Conservation (phyloP, 1,139 yeast genomes). For the Yamadazyma spencermartinsiae region DNA sequence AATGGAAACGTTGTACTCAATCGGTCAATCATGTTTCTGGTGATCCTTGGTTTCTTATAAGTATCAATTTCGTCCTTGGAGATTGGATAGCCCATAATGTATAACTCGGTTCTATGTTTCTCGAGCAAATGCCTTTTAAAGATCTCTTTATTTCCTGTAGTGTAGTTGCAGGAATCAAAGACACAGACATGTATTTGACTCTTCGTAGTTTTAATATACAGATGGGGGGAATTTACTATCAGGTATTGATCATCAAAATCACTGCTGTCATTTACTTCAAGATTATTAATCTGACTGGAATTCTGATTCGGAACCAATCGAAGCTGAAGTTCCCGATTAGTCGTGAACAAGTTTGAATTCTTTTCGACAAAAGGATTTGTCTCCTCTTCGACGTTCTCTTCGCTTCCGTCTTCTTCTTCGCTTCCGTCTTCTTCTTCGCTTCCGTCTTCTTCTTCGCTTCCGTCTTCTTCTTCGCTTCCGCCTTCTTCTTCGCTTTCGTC, state of each 20-base stretch:
- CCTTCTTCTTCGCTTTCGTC: background rate
- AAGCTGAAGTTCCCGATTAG: constrained; percentile 1
- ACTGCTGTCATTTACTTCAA: constrained; percentile 1
- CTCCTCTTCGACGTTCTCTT: background rate
- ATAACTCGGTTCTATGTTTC: constrained; percentile 25
- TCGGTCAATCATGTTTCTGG: constrained; percentile 10
- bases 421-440: background rate
- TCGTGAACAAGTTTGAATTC: background rate
- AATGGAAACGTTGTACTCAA: constrained; percentile 31
- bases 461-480: background rate
- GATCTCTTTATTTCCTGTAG: constrained; percentile 32
- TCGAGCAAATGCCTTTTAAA: constrained; percentile 34
- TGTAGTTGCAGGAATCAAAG: constrained; percentile 29
- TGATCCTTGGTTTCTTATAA: constrained; percentile 3
- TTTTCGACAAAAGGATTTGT: constrained; percentile 5
- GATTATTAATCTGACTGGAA: constrained; percentile 2
- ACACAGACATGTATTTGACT: constrained; percentile 28
- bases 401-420: background rate
- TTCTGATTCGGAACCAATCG: background rate
- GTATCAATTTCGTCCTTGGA: constrained; percentile 11
- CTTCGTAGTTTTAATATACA: constrained; percentile 11
- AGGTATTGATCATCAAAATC: constrained; percentile 29
- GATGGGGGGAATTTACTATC: constrained; percentile 21
- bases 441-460: no score
- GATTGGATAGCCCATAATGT: constrained; percentile 37